Conservation (phyloP, 352 stramenopile genomes). For the Phytophthora citricola region DNA sequence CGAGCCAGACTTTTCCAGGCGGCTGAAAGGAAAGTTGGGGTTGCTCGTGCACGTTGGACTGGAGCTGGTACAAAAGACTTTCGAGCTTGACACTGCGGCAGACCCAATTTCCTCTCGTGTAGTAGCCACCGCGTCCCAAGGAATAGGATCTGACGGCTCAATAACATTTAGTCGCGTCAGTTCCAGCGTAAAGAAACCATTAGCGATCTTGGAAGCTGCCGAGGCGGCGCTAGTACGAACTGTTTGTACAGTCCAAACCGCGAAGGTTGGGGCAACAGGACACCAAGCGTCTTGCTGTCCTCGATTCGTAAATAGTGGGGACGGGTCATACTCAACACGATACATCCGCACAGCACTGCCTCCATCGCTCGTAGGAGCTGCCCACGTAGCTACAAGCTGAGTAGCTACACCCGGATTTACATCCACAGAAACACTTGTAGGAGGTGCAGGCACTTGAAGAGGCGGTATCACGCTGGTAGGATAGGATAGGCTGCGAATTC, state of each 20-base stretch:
- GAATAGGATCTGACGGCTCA: slow-evolving; percentile 80
- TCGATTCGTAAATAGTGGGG: slow-evolving; percentile 70
- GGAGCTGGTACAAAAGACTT: slow-evolving; percentile 63
- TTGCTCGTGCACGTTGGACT: slow-evolving; percentile 42
- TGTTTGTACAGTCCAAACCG: slow-evolving; percentile 69
- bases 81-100: slow-evolving; percentile 37
- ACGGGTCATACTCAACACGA: slow-evolving; percentile 79
- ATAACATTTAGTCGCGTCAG: slow-evolving; percentile 62
- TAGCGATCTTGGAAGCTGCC: slow-evolving; percentile 41
- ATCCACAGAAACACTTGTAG: slow-evolving; percentile 67
- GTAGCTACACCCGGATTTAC: slow-evolving; percentile 86
- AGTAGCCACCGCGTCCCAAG: slow-evolving; percentile 92
- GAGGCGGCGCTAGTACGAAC: slow-evolving; percentile 30
- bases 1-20: slow-evolving; percentile 65
- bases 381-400: slow-evolving; percentile 66
- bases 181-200: slow-evolving; percentile 63
- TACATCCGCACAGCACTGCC: slow-evolving; percentile 79
- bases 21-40: slow-evolving; percentile 33
- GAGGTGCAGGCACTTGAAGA: slow-evolving; percentile 77
- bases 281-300: slow-evolving; percentile 75
- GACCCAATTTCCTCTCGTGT: slow-evolving; percentile 80
- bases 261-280: slow-evolving; percentile 54
- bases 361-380: slow-evolving; percentile 56
- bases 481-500: slow-evolving; percentile 47
- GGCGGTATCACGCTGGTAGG: slow-evolving; percentile 63